Evolutionary conservation across 108 stramenopile genomes (phyloP).

Genomic region (Cyclotella choctawhatcheeana): DNA sequence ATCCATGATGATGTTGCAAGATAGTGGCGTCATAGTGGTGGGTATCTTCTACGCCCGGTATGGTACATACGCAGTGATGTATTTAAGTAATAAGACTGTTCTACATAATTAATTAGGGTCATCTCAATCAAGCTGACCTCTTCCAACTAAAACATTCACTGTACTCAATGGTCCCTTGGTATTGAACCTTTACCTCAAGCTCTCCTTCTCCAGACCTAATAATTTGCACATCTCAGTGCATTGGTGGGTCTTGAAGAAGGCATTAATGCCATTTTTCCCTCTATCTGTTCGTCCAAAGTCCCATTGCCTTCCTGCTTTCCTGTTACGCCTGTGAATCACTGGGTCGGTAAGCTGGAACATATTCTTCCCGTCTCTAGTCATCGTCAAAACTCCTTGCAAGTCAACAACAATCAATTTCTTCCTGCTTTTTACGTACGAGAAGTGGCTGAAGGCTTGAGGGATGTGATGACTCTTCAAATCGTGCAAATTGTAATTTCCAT

Average conservation of each 20-base stretch:
- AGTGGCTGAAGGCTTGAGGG: constrained; percentile 60
- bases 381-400: constrained; percentile 51
- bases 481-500: constrained; percentile 17
- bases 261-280: constrained; percentile 51
- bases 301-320: constrained; percentile 11
- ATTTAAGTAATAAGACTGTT: too few species aligned
- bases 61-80: too few species aligned
- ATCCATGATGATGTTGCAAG: too few species aligned
- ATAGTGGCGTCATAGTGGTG: too few species aligned
- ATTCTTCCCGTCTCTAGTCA: constrained; percentile 28
- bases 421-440: constrained; percentile 50
- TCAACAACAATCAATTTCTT: constrained; percentile 54
- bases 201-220: constrained; percentile 35
- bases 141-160: too few species aligned
- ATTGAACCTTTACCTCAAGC: too few species aligned
- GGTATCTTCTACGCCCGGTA: too few species aligned
- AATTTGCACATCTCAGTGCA: constrained; percentile 50
- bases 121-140: too few species aligned
- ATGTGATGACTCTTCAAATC: constrained; percentile 28
- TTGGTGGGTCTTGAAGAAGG: constrained; percentile 50
- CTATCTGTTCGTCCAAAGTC: constrained; percentile 57
- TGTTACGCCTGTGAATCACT: constrained; percentile 42
- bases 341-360: constrained; percentile 53
- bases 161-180: too few species aligned
- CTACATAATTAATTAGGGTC: too few species aligned